Evolutionary conservation across 148 eudicot species (phyloP).

Genomic region (Arctostaphylos glauca): DNA sequence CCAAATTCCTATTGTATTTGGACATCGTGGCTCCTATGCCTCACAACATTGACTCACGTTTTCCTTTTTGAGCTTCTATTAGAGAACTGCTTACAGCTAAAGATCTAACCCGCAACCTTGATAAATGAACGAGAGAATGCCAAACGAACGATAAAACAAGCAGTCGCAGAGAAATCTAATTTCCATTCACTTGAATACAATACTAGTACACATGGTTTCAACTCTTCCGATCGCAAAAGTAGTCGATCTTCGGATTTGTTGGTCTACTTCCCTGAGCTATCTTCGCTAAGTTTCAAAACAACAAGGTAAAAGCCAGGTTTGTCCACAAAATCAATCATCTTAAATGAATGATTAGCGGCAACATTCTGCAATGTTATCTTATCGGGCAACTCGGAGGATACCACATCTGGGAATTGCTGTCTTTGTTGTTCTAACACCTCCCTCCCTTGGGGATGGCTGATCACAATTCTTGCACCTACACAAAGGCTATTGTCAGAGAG

Average conservation of each 20-base stretch:
- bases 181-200: neutral
- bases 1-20: neutral
- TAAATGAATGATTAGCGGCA: slow-evolving; percentile 39
- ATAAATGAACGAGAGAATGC: neutral
- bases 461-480: slow-evolving; percentile 86
- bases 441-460: slow-evolving; percentile 79
- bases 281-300: slow-evolving; percentile 21
- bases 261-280: neutral
- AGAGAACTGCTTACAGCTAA: neutral
- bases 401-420: slow-evolving; percentile 51
- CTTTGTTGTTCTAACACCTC: slow-evolving; percentile 52
- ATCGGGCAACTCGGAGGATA: slow-evolving; percentile 67
- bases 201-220: neutral
- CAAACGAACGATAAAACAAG: neutral
- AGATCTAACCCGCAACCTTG: neutral
- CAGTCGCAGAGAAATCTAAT: neutral
- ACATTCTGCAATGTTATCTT: slow-evolving; percentile 44
- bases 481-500: neutral
- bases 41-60: no score
- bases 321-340: slow-evolving; percentile 22
- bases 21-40: neutral
- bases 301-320: slow-evolving; percentile 20
- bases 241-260: neutral
- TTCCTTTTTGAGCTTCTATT: no score
- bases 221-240: neutral